Evolutionary conservation across 2,329 filamentous ascomycete species (phyloP), one percentile per base, ranked within the genome.

Genomic region (Ceratocystis cacaofunesta): DNA sequence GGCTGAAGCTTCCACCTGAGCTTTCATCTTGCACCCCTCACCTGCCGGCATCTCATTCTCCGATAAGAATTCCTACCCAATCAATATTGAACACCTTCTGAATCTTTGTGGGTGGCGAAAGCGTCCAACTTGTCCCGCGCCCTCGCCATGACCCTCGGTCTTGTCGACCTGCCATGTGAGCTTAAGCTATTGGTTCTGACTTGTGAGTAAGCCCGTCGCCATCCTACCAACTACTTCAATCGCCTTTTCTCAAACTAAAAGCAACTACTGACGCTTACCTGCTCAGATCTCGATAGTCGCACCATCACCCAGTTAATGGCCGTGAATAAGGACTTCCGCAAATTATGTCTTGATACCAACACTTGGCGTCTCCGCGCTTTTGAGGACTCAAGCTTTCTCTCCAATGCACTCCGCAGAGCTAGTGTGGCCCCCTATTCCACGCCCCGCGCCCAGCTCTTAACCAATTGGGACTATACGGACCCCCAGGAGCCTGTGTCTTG

Each of bases 401-500:
- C 43, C 25, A 60, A 66, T 46, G 44, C 61, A 22, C 43, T 28
- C n/a, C 36, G 55, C 44, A 58, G 60, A 32, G 60, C 8, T 17
- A 15, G 50, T 22, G 19, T 32, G 1, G 48, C 52, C 5, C 30
- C 32, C 12, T 12, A 15, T 22, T 25, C 28, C 25, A 30, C 62
- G 7, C 28, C 25, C 30, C 44, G 43, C 19, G 30, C 25, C 6
- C 81, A 85, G 62, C 81, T 89, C 66, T 78, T 88, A 71, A 85
- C 86, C 3, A 90, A 90, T 70, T 96, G 91, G 91, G 90, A 96
- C 70, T 89, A 89, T 0, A 84, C 83, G 0, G 90, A 87, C 69
- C 82, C 85, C 0, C 77, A 75, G 3, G 91, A 96, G 75, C 78
- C 78, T 50, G 79, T 92, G 22, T 85, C 88, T 61, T 96, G 90